Percentiles rank a stretch among this genome's conserved stretches.
phyloP scores from a whole-genome alignment of 192 early-diverging fungal species.

The Obelidium mucronatum region DNA sequence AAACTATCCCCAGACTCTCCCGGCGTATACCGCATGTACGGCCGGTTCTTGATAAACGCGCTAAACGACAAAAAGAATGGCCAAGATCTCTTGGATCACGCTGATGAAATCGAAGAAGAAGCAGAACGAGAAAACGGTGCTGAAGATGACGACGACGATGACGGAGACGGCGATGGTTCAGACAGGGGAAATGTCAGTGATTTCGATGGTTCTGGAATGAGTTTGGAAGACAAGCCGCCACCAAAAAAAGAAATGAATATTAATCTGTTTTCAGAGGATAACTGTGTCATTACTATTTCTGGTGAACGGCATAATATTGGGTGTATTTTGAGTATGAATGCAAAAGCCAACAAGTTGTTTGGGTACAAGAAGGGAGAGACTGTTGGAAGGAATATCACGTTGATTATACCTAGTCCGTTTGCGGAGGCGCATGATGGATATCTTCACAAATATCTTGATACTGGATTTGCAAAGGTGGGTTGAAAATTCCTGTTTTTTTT shows the following conservation, averaged over 20 bases:
- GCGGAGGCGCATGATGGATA: conserved; percentile 51
- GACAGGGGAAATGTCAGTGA: conserved; percentile 1
- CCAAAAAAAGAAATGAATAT: neutral
- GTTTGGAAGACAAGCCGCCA: neutral
- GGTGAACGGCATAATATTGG: conserved; percentile 45
- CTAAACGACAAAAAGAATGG: conserved; percentile 52
- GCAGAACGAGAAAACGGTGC: conserved; percentile 10
- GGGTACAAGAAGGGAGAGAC: conserved; percentile 41
- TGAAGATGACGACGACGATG: conserved; percentile 19
- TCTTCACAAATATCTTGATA: conserved; percentile 51
- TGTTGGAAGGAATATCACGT: conserved; percentile 46
- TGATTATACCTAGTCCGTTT: conserved; percentile 54
- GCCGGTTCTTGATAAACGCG: conserved; percentile 48
- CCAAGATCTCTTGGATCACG: conserved; percentile 48
- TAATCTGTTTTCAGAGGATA: conserved; percentile 38
- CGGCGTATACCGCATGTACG: conserved; percentile 49
- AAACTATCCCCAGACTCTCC: conserved; percentile 51
- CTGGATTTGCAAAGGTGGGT: conserved; percentile 57
- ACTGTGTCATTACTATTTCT: conserved; percentile 47
- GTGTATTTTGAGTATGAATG: conserved; percentile 46
- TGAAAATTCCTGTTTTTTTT: neutral
- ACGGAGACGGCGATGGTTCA: neutral
- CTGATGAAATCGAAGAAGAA: conserved; percentile 52
- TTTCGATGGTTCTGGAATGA: conserved; percentile 1
- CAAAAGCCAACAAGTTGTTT: conserved; percentile 37